These are phyloP conservation scores for Hordeum marinum DNA, from an alignment of 176 grass and related monocot genomes.

Conservation along the genomic window DNA sequence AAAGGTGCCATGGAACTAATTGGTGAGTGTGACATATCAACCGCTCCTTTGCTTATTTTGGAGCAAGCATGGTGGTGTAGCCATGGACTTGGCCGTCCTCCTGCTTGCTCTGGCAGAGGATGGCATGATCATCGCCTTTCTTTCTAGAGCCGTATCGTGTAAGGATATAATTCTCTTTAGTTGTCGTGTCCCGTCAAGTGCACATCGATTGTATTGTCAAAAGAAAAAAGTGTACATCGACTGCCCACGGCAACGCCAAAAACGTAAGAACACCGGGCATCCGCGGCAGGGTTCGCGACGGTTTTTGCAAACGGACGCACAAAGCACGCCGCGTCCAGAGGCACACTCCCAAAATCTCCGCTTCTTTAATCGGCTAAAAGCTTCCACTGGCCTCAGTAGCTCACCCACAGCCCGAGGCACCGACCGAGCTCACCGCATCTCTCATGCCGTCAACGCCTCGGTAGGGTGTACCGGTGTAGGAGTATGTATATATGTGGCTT, in stretches of 20 bases:
- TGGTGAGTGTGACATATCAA: not conserved
- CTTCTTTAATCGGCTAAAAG: not conserved
- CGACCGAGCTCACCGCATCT: no score
- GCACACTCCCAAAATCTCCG: not conserved
- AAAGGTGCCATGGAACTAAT: not conserved
- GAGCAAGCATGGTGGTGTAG: not conserved
- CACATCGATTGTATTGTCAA: no score
- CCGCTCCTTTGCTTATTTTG: not conserved
- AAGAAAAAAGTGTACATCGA: no score
- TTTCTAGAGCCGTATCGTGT: no score
- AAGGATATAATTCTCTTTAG: no score
- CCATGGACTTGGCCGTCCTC: not conserved
- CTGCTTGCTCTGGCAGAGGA: not conserved
- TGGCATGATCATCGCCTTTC: not conserved
- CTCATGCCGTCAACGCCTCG: not conserved
- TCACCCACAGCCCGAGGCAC: not conserved
- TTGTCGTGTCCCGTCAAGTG: no score
- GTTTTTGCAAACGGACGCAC: no score
- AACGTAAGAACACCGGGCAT: no score
- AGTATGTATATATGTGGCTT: not conserved
- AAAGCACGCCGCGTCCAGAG: not conserved
- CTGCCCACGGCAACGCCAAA: no score
- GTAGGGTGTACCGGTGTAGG: not conserved
- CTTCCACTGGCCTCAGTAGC: not conserved
- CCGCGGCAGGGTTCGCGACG: no score